Percentiles rank a stretch among this genome's conserved stretches.
phyloP scores from a whole-genome alignment of 2,329 filamentous ascomycete species.

The Talaromyces piceae region DNA sequence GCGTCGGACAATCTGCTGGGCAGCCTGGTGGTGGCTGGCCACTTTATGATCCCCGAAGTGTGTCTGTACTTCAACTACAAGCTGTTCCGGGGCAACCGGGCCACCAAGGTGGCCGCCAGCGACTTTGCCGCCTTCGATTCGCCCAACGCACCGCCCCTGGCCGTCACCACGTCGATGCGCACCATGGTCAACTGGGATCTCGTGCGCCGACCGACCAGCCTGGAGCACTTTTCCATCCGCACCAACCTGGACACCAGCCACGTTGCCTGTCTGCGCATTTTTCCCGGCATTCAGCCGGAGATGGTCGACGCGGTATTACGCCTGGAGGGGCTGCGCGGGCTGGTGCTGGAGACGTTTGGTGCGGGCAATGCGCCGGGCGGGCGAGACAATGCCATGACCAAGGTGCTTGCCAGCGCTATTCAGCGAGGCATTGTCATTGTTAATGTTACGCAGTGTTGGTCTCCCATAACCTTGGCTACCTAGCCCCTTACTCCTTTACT shows the following conservation, averaged over 20 bases:
- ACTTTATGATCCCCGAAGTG: slow-evolving; percentile 88
- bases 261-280: slow-evolving; percentile 81
- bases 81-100: slow-evolving; percentile 79
- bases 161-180: slow-evolving; percentile 70
- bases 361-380: slow-evolving; percentile 86
- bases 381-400: slow-evolving; percentile 68
- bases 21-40: slow-evolving; percentile 81
- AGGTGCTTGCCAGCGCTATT: slow-evolving; percentile 69
- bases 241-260: slow-evolving; percentile 76
- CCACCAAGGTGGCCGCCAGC: slow-evolving; percentile 80
- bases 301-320: slow-evolving; percentile 82
- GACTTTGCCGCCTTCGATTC: slow-evolving; percentile 82
- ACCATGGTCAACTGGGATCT: slow-evolving; percentile 75
- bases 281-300: slow-evolving; percentile 86
- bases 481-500: not conserved
- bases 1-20: slow-evolving; percentile 85
- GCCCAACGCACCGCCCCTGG: slow-evolving; percentile 77
- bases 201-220: slow-evolving; percentile 64
- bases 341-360: slow-evolving; percentile 87
- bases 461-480: too few species aligned
- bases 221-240: slow-evolving; percentile 67
- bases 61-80: slow-evolving; percentile 91
- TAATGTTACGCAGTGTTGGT: slow-evolving; percentile 81
- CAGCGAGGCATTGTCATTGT: slow-evolving; percentile 76
- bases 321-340: slow-evolving; percentile 66